Percentiles rank a stretch among this genome's conserved stretches.
Conservation (phyloP, 805 yeast species). For the Trichomonascus vanleenenianus region DNA sequence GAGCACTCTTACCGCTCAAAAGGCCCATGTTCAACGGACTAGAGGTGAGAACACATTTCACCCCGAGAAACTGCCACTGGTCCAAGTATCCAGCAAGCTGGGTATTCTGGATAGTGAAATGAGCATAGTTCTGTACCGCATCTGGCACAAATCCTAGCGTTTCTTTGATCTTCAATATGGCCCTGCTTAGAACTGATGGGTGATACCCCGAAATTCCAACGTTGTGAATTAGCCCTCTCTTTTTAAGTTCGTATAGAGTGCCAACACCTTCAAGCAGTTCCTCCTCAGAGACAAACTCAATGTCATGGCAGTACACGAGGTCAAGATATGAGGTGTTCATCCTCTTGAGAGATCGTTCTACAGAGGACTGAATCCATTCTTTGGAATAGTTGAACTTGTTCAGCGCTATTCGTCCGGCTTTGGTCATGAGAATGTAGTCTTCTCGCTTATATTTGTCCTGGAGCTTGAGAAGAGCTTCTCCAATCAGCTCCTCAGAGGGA, state of each 20-base stretch:
- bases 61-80: constrained; percentile 36
- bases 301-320: constrained; percentile 79
- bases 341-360: constrained; percentile 58
- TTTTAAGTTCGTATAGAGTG: constrained; percentile 50
- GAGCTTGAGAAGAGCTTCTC: constrained; percentile 47
- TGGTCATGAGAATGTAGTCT: constrained; percentile 64
- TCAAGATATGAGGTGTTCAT: constrained; percentile 66
- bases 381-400: constrained; percentile 71
- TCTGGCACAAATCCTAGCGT: constrained; percentile 56
- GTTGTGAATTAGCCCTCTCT: constrained; percentile 51
- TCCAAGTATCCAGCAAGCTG: constrained; percentile 41
- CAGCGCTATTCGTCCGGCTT: constrained; percentile 68
- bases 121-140: constrained; percentile 67
- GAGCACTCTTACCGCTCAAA: constrained; percentile 58
- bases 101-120: constrained; percentile 75
- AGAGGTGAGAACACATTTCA: constrained; percentile 60
- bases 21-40: constrained; percentile 85
- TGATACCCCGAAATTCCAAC: constrained; percentile 89
- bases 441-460: constrained; percentile 43
- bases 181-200: constrained; percentile 46
- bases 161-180: constrained; percentile 14
- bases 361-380: constrained; percentile 50
- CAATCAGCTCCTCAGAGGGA: constrained; percentile 69
- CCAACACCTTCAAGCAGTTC: constrained; percentile 55
- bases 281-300: constrained; percentile 62